Base-by-base conservation (phyloP, 352 stramenopile species). In the Lagenidium giganteum region DNA sequence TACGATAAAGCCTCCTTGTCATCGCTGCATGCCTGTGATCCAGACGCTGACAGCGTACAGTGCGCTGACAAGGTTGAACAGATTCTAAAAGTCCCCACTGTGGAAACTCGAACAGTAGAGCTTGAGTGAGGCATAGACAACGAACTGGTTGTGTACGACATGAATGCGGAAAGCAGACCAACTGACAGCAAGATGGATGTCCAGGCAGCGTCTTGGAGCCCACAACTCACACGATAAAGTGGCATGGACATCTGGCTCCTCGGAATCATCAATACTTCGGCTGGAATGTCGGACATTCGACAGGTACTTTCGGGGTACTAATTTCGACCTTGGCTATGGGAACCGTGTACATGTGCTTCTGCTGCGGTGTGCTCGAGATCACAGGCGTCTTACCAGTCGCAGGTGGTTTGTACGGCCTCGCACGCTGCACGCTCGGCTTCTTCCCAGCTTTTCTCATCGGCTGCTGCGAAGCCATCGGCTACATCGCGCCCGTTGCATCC, bases 361-460 rank as follows among this genome's bases (percentile, higher is more conserved):
- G 22, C 22, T 36, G 39, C 24, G 59, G 31, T n/a, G 26, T 58
- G 25, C 24, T 54, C 16, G 59, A 68, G 34, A 43, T 59, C 8
- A 61, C 49, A 1, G 35, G 48, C 14, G 54, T 43, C 22, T 39
- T 68, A 16, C 54, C 59, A 21, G 64, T 68, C 50, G 48, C 53
- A 12, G 59, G 54, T n/a, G 59, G 59, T n/a, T 29, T 54, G 16
- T 68, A 64, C 30, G 59, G 54, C 8, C 42, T 68, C n/a, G 47
- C 46, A 6, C 45, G 54, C 0, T 64, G 59, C 24, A 60, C 51
- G 7, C 37, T 64, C 17, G 59, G 59, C 5, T 68, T 60, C 31
- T 64, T 47, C 26, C 35, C 42, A 5, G 59, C 37, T 3, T 68
- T 61, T 42, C 30, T 68, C 28, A 32, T 68, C 17, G 59, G 59